Base-by-base conservation (phyloP, 2,329 filamentous ascomycete species). In the Teratosphaeriaceae sp. region DNA sequence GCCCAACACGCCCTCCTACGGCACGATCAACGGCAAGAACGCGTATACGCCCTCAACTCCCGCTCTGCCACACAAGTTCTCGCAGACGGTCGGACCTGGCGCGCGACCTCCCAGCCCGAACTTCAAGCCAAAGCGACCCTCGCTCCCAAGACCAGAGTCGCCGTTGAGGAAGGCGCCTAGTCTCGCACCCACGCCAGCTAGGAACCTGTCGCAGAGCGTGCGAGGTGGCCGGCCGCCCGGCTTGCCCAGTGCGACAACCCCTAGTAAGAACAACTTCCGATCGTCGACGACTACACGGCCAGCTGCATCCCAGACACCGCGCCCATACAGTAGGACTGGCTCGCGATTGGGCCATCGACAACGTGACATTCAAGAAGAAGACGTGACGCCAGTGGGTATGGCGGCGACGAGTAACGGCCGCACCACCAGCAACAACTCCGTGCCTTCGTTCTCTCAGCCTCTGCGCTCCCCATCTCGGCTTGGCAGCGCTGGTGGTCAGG, bases 71-170 rank as follows among this genome's bases (percentile, higher is more conserved):
- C 76, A 84, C 43, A 89, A 89, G 60, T 92, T 96, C 68, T 92
- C 88, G 61, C 86, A 94, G 65, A 94, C 89, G 0, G 72, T 94
- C 34, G 88, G 88, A 1, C 85, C 85, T 5, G 78, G 80, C 30
- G 67, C 63, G 20, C 77, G 84, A 59, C 80, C 82, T 21, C 63
- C 80, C 19, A 90, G 84, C 57, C 86, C 88, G 2, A 71, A 78
- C 37, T 78, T 82, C 55, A 89, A 85, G 62, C 70, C 76, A 4
- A 80, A 78, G 53, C 79, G 88, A 45, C 80, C 82, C 7, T 94
- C 89, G 1, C 71, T 95, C n/a, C 79, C 85, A 40, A 84, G 89
- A 22, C 85, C 92, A 4, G 89, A 95, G 51, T 96, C 90, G 2
- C 92, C 90, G 3, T 73, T 85, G 26, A 51, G 60, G 26, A 80